phyloP scores from a whole-genome alignment of 768 basidiomycete genomes.

The Mycena vulgaris region DNA sequence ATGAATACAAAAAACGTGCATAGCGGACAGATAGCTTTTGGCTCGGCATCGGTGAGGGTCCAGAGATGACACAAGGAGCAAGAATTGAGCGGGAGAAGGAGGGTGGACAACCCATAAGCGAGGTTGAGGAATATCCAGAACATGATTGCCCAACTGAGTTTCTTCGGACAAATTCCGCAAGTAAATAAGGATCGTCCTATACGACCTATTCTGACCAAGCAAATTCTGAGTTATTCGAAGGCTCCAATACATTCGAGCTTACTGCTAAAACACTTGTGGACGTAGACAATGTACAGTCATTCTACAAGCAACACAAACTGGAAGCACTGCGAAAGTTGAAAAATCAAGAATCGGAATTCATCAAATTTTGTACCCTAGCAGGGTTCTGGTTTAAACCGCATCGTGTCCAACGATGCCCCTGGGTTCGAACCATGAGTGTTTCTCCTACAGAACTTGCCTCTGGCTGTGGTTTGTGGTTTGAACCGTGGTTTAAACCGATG shows the following conservation, averaged over 20 bases:
- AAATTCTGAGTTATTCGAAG: conserved; percentile 23
- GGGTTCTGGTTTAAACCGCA: no score
- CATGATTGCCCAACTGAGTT: conserved; percentile 29
- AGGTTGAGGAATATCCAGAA: conserved; percentile 33
- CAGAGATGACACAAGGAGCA: no score
- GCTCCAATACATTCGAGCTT: conserved; percentile 3
- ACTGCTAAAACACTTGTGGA: conserved; percentile 34
- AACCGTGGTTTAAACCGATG: no score
- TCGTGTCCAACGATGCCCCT: no score
- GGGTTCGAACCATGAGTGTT: background rate
- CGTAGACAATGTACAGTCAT: conserved; percentile 25
- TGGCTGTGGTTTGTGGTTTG: no score
- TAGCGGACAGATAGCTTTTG: no score
- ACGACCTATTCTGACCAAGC: conserved; percentile 36
- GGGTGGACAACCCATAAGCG: no score
- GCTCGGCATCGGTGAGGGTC: no score
- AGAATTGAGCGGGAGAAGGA: no score
- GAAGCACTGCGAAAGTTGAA: conserved; percentile 20
- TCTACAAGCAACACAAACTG: conserved; percentile 36
- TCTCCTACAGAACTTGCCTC: no score
- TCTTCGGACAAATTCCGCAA: conserved; percentile 20
- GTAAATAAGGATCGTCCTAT: conserved; percentile 32
- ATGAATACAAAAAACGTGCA: no score
- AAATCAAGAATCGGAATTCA: conserved; percentile 18
- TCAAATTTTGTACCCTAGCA: no score